These are phyloP conservation scores for Corynespora cassiicola DNA, from an alignment of 2,329 filamentous ascomycete genomes.

Conservation along the genomic window DNA sequence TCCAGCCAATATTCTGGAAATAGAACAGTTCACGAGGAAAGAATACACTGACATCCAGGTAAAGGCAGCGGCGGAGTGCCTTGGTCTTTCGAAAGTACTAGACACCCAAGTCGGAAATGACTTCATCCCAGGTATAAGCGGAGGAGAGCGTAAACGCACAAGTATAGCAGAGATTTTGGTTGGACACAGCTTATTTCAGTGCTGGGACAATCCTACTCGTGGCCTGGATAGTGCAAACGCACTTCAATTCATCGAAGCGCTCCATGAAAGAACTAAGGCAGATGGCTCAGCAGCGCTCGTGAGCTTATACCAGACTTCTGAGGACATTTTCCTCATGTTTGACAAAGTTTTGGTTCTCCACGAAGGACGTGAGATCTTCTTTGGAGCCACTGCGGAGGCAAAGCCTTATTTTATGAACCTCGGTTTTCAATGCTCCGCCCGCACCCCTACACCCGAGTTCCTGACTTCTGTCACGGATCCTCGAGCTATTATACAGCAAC, in stretches of 20 bases:
- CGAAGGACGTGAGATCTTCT: conserved; percentile 71
- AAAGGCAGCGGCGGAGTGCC: conserved; percentile 53
- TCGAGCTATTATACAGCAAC: no score
- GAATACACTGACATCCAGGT: no score
- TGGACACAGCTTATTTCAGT: conserved; percentile 64
- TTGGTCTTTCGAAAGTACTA: no score
- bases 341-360: conserved; percentile 70
- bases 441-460: conserved; percentile 74
- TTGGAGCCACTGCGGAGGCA: conserved; percentile 65
- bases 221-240: conserved; percentile 75
- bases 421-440: conserved; percentile 71
- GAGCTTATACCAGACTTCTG: conserved; percentile 54
- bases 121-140: conserved; percentile 72
- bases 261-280: conserved; percentile 56
- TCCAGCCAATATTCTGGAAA: no score
- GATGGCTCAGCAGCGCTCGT: conserved; percentile 43
- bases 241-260: conserved; percentile 69
- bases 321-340: no score
- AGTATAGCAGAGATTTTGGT: conserved; percentile 77
- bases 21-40: no score
- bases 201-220: conserved; percentile 77
- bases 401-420: conserved; percentile 70
- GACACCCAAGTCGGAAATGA: conserved; percentile 75
- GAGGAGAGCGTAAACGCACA: conserved; percentile 77
- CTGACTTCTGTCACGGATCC: conserved; percentile 69